Base-by-base conservation (phyloP, 306 rosid species). In the Comarum palustre region DNA sequence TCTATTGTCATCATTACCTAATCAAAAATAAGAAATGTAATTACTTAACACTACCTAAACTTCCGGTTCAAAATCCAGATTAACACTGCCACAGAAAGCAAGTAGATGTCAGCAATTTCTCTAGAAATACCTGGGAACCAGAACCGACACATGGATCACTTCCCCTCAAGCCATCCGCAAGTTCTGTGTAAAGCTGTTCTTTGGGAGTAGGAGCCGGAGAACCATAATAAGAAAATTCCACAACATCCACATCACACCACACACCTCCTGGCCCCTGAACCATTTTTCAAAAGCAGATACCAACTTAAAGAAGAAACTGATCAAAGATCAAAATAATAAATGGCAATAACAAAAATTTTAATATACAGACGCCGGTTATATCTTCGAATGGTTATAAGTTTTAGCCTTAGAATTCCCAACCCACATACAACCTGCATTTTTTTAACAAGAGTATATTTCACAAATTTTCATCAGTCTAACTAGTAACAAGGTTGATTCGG, bases 201-300 rank as follows among this genome's bases (percentile, higher is more conserved):
- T 91, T 95, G 46, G 96, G 97, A 47, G 96, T 87, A 77, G 85
- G 85, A 20, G 93, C 99, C 36, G 99, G 99, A 65, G 96, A 94
- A 45, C 97, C 99, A 77, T 75, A 90, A 81, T 95, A 95, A 38
- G 97, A 88, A 89, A 95, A 95, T 80, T 95, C 99, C 75, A 95
- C 96, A 75, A 95, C 97, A 83, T 95, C 99, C 73, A 95, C 97
- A 69, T 95, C 97, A 81, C 99, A 95, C 99, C 99, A 95, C 63
- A 95, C 97, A 68, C 99, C 99, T 79, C 99, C 99, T 25, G 99
- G 99, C 63, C 99, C 99, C 99, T 95, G 82, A 64, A 70, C 63
- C 71, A 77, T 60, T 52, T 75, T 62, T 69, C 32, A 63, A 36
- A 19, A n/a, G 34, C 19, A 42, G 25, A 36, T 24, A 74, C 50